phyloP scores from a whole-genome alignment of 2,329 filamentous ascomycete genomes.

The Fusarium siculi region DNA sequence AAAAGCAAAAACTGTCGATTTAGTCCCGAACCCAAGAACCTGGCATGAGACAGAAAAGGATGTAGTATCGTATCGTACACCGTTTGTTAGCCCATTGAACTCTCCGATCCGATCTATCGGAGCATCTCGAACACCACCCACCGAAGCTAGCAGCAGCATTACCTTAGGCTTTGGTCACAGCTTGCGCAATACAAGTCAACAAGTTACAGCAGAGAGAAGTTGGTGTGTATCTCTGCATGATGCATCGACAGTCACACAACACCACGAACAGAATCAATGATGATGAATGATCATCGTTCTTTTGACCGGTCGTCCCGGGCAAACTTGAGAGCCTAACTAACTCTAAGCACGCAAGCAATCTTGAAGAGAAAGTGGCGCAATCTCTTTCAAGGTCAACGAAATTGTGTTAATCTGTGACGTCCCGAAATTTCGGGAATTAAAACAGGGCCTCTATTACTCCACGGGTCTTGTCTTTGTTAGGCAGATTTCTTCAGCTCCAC shows the following conservation, averaged over 20 bases:
- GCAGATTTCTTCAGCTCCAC: slow-evolving; percentile 17
- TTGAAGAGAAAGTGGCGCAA: slow-evolving; percentile 31
- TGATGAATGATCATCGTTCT: slow-evolving; percentile 3
- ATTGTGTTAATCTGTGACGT: slow-evolving; percentile 33
- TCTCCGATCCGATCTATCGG: slow-evolving; percentile 32
- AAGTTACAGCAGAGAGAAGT: background rate
- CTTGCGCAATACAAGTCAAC: slow-evolving; percentile 13
- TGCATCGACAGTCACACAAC: slow-evolving; percentile 19
- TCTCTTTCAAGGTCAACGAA: slow-evolving; percentile 12
- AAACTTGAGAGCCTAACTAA: background rate
- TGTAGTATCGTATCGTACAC: background rate
- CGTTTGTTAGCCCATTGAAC: slow-evolving; percentile 11
- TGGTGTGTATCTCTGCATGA: slow-evolving; percentile 20
- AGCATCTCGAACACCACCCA: slow-evolving; percentile 23
- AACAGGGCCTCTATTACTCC: slow-evolving; percentile 10
- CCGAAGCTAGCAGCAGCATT: background rate
- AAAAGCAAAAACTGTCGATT: background rate
- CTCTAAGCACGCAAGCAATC: background rate
- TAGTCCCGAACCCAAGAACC: slow-evolving; percentile 1
- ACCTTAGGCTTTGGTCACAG: background rate
- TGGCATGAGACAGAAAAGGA: slow-evolving; percentile 4
- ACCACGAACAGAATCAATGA: background rate
- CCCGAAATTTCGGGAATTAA: slow-evolving; percentile 36
- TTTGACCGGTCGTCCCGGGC: slow-evolving; percentile 22
- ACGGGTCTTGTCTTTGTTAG: slow-evolving; percentile 26